Evolutionary conservation across 495 filamentous ascomycete species (phyloP).

Genomic region (Xylaria intraflava): DNA sequence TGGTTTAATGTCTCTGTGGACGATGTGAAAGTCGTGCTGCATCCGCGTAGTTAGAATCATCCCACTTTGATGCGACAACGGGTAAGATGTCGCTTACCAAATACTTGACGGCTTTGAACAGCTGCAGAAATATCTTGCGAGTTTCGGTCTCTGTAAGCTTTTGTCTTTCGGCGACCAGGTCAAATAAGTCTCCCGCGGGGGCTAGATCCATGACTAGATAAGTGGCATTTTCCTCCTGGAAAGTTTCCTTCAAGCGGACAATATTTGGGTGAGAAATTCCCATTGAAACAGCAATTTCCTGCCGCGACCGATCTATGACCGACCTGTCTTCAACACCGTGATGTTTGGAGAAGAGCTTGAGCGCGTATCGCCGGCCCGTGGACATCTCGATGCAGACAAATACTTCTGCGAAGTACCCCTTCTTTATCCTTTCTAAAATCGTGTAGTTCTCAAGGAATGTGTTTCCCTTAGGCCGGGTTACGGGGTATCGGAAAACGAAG

Average conservation of each 20-base stretch:
- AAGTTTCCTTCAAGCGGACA: slow-evolving; percentile 88
- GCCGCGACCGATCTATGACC: slow-evolving; percentile 77
- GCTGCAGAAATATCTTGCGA: slow-evolving; percentile 78
- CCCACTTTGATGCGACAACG: background rate
- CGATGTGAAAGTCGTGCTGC: slow-evolving; percentile 96
- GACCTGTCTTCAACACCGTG: slow-evolving; percentile 70
- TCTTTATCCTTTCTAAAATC: slow-evolving; percentile 78
- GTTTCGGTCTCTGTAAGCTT: slow-evolving; percentile 79
- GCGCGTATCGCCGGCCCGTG: slow-evolving; percentile 76
- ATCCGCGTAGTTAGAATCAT: slow-evolving; percentile 41
- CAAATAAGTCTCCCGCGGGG: slow-evolving; percentile 88
- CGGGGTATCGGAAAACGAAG: slow-evolving; percentile 86
- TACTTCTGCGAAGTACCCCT: slow-evolving; percentile 93
- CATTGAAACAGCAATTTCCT: slow-evolving; percentile 95
- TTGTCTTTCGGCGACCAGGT: slow-evolving; percentile 78
- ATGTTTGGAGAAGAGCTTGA: slow-evolving; percentile 86
- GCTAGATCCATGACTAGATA: slow-evolving; percentile 91
- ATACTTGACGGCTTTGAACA: slow-evolving; percentile 92
- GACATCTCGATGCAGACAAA: slow-evolving; percentile 82
- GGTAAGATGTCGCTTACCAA: slow-evolving; percentile 52
- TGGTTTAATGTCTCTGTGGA: slow-evolving; percentile 96
- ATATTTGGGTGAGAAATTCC: slow-evolving; percentile 89
- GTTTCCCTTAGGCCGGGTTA: slow-evolving; percentile 61
- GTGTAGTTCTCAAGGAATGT: slow-evolving; percentile 81
- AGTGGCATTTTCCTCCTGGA: slow-evolving; percentile 83